Evolutionary conservation across 73 alveolate species (phyloP), one percentile per base, ranked within the genome.

Genomic region (Effrenium voratum): DNA sequence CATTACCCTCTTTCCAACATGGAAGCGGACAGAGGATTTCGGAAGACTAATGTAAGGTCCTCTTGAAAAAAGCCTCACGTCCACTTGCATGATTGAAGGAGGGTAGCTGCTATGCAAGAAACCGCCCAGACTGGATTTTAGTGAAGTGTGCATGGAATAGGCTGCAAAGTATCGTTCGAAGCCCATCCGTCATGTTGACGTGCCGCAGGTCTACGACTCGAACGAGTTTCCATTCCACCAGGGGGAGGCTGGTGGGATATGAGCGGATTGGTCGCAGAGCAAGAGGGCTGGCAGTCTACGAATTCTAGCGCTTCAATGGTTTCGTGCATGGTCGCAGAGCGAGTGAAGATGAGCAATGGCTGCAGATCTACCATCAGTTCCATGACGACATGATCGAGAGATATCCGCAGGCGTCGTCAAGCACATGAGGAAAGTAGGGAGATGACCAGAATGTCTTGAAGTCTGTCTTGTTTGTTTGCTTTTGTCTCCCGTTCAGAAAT

Each of bases 311-410:
- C 63, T 2, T 22, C n/a, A 10, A 52, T 76, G 86, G 28, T 68
- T 41, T 68, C 30, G 24, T 16, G 16, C 12, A 22, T 45, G 15
- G 19, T 34, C 55, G 47, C 55, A 1, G 76, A 52, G 34, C 59
- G 47, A 60, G 16, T n/a, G n/a, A n/a, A 16, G 32, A 41, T 49
- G 26, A 46, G 75, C 43, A 24, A 0, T 1, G 44, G 41, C 52
- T 28, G 59, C 97, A 92, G 98, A 76, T 92, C 82, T 92, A 92
- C 81, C 98, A 92, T 49, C 98, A 92, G 47, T 92, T 92, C 98
- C 98, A 92, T 40, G 98, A 92, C 52, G 98, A 92, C 66, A 92
- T 92, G 98, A 63, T 92, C 81, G 98, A 92, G 98, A 75, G 92
- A 36, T 92, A 92, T 82, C 26, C 98, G 30, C 66, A 92, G 98